Conservation (phyloP, 1,284 basidiomycete genomes). For the Pseudozyma tsukubaensis region DNA sequence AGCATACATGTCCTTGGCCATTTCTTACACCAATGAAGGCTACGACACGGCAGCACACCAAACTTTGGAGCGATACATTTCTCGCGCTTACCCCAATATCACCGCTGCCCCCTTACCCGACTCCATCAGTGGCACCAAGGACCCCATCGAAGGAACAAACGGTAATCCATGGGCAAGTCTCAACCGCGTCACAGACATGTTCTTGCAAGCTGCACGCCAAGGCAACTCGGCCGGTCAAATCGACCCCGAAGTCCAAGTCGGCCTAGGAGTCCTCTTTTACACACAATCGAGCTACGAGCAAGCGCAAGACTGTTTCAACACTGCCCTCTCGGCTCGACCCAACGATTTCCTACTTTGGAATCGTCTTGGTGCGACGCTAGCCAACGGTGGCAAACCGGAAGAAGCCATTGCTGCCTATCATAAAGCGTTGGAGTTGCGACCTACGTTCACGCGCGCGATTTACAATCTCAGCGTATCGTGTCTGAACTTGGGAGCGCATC, state of each 20-base stretch:
- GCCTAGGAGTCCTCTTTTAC: slow-evolving; percentile 92
- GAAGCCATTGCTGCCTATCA: slow-evolving; percentile 95
- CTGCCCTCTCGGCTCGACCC: slow-evolving; percentile 82
- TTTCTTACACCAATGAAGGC: slow-evolving; percentile 96
- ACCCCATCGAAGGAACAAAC: slow-evolving; percentile 66
- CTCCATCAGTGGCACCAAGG: slow-evolving; percentile 74
- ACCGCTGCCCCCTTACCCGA: slow-evolving; percentile 73
- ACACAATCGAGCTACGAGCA: slow-evolving; percentile 81
- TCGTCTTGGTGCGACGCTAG: slow-evolving; percentile 90
- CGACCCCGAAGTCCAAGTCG: slow-evolving; percentile 93
- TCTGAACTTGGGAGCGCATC: slow-evolving; percentile 94
- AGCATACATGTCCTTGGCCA: slow-evolving; percentile 75
- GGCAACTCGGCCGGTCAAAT: slow-evolving; percentile 73
- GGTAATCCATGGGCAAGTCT: slow-evolving; percentile 83
- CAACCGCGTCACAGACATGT: slow-evolving; percentile 82
- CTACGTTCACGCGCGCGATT: slow-evolving; percentile 95
- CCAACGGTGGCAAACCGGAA: slow-evolving; percentile 91
- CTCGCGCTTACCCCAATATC: slow-evolving; percentile 77
- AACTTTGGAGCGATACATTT: slow-evolving; percentile 88
- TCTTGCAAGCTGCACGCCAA: slow-evolving; percentile 82
- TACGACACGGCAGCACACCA: slow-evolving; percentile 88
- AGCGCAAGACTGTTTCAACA: slow-evolving; percentile 89
- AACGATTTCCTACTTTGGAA: slow-evolving; percentile 98
- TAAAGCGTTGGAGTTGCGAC: slow-evolving; percentile 89
- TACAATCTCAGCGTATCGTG: slow-evolving; percentile 98